phyloP scores from a whole-genome alignment of 2,329 filamentous ascomycete species.

The Fonsecaea pedrosoi region DNA sequence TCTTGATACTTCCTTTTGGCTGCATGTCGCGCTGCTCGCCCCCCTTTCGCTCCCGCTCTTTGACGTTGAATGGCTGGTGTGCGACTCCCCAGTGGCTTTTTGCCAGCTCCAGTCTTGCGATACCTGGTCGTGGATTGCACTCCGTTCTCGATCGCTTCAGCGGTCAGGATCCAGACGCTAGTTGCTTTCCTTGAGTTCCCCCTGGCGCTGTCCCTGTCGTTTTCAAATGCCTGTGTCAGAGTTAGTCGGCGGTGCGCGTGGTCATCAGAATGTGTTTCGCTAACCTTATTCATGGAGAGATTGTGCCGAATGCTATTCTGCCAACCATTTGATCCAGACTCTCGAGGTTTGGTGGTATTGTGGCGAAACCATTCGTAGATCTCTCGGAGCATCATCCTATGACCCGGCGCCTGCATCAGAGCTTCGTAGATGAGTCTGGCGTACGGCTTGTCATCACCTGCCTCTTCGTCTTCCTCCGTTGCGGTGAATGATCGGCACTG shows the following conservation, averaged over 20 bases:
- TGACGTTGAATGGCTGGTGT: conserved; percentile 49
- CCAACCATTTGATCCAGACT: conserved; percentile 73
- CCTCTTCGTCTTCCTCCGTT: conserved; percentile 40
- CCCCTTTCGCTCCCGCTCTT: conserved; percentile 51
- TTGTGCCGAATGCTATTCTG: conserved; percentile 97
- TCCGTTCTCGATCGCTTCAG: conserved; percentile 71
- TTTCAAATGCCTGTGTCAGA: conserved; percentile 46
- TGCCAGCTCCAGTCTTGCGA: conserved; percentile 55
- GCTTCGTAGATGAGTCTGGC: conserved; percentile 80
- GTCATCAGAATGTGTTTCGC: conserved; percentile 43
- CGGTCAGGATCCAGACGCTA: conserved; percentile 79
- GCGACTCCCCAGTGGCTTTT: conserved; percentile 49
- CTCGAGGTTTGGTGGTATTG: conserved; percentile 77
- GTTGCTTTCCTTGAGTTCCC: conserved; percentile 68
- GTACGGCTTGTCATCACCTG: conserved; percentile 69
- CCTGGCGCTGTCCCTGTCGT: conserved; percentile 42
- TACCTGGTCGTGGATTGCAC: conserved; percentile 87
- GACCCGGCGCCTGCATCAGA: conserved; percentile 69
- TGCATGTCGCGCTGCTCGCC: conserved; percentile 48
- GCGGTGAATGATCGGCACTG: conserved; percentile 15
- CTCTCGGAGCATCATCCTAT: conserved; percentile 79
- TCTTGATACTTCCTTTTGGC: conserved; percentile 39
- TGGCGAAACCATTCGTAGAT: conserved; percentile 90
- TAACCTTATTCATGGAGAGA: conserved; percentile 91
- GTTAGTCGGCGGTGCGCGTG: conserved; percentile 13